phyloP scores from a whole-genome alignment of 306 rosid species.

The Cicer cuneatum region DNA sequence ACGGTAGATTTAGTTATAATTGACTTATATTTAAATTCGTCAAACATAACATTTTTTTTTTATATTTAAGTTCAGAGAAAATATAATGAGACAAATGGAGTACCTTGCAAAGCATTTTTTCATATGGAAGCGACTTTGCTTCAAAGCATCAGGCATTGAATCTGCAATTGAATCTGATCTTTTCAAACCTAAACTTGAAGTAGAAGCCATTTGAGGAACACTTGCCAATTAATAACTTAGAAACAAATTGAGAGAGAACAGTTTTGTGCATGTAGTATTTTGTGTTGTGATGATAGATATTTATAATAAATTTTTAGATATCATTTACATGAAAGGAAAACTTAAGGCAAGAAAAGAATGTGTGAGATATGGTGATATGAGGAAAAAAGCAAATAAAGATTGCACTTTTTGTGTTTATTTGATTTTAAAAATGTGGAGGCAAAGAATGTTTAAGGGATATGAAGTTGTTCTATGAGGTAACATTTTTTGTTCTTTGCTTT shows the following conservation, averaged over 20 bases:
- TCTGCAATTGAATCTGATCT: constrained; percentile 72
- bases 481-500: constrained; percentile 60
- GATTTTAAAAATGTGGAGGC: constrained; percentile 45
- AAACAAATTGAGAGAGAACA: not conserved
- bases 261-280: constrained; percentile 30
- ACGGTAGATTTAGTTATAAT: no score
- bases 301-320: constrained; percentile 42
- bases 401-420: constrained; percentile 26
- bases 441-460: constrained; percentile 58
- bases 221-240: constrained; percentile 7
- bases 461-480: constrained; percentile 32
- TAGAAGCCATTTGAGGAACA: constrained; percentile 60
- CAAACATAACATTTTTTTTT: no score
- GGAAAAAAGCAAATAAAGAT: constrained; percentile 42
- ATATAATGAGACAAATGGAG: not conserved
- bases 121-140: constrained; percentile 71
- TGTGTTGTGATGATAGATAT: constrained; percentile 38
- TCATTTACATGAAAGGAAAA: constrained; percentile 46
- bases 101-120: constrained; percentile 84
- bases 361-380: constrained; percentile 38
- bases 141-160: constrained; percentile 74
- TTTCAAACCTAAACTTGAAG: constrained; percentile 51
- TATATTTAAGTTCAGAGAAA: no score
- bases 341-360: constrained; percentile 74
- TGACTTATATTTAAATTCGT: no score